A percentile compares a stretch with the other conserved stretches of the same genome.
These are phyloP conservation scores for Aspergillus nanangensis DNA, from an alignment of 495 filamentous ascomycete genomes.

Conservation along the genomic window DNA sequence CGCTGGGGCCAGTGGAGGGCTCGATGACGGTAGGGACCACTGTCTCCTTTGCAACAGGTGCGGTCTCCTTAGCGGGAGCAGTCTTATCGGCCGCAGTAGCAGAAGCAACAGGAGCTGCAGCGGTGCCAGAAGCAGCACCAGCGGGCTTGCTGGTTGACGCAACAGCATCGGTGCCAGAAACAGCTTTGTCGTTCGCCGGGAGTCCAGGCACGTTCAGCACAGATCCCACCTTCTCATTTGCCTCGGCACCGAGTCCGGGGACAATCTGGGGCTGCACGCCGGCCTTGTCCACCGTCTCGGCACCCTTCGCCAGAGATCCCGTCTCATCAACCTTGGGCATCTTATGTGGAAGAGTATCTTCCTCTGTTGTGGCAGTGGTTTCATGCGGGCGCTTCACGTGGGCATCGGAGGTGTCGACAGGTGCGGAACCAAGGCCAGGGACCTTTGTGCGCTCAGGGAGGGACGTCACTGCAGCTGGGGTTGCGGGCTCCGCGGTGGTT, in stretches of 20 bases:
- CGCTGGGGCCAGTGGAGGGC: neutral
- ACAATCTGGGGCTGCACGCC: constrained; percentile 17
- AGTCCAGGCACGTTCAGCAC: constrained; percentile 16
- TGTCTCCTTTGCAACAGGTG: neutral
- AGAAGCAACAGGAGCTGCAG: neutral
- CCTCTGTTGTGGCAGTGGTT: constrained; percentile 13
- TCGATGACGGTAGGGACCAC: neutral
- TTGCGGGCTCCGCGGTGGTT: constrained; percentile 19
- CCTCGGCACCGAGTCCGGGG: constrained; percentile 15
- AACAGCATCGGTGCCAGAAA: neutral
- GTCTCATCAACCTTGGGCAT: constrained; percentile 20
- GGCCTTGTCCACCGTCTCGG: neutral
- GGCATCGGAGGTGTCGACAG: constrained; percentile 8
- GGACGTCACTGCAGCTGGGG: constrained; percentile 13
- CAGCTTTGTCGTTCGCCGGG: constrained; percentile 3
- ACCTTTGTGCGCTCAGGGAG: constrained; percentile 31
- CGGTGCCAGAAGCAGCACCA: neutral
- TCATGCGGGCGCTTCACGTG: constrained; percentile 25
- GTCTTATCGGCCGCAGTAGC: neutral
- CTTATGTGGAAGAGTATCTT: constrained; percentile 22
- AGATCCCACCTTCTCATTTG: constrained; percentile 9
- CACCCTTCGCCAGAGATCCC: constrained; percentile 1
- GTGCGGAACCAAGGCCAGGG: neutral
- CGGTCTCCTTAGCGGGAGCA: neutral
- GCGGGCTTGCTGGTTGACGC: neutral